These are phyloP conservation scores for Tylopilus subfusipes DNA, from an alignment of 768 basidiomycete species.

Conservation along the genomic window DNA sequence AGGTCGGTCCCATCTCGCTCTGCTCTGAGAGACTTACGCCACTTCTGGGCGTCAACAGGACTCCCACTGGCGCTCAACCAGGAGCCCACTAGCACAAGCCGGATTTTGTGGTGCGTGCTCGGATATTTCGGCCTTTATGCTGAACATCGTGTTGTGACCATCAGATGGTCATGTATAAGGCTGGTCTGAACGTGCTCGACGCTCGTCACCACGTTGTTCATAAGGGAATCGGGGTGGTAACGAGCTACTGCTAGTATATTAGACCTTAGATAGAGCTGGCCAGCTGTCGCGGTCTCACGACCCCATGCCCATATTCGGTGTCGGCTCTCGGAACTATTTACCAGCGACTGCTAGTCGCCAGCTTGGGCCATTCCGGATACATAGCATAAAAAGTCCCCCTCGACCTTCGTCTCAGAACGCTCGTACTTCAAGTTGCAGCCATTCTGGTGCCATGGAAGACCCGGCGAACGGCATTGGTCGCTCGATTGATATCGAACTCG, in stretches of 20 bases:
- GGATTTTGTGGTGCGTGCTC: too few relatives aligned
- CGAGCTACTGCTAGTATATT: neutral
- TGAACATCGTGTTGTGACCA: too few relatives aligned
- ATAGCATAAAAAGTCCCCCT: neutral
- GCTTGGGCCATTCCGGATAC: neutral
- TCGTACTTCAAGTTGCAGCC: neutral
- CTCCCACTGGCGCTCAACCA: too few relatives aligned
- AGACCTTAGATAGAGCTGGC: neutral
- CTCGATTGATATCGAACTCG: slow-evolving; percentile 73
- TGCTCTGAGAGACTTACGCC: too few relatives aligned
- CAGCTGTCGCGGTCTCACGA: neutral
- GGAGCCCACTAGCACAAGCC: too few relatives aligned
- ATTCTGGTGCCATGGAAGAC: slow-evolving; percentile 12
- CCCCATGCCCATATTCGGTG: neutral
- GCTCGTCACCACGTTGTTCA: neutral
- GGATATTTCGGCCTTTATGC: too few relatives aligned
- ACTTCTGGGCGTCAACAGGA: too few relatives aligned
- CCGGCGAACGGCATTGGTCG: slow-evolving; percentile 15
- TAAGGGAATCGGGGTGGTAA: neutral
- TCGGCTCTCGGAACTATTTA: neutral
- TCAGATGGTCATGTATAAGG: too few relatives aligned
- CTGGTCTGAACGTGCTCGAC: too few relatives aligned
- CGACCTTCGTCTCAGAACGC: neutral
- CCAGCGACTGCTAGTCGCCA: neutral
- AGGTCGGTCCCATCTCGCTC: too few relatives aligned